Base-by-base conservation (phyloP, 2,329 filamentous ascomycete species). In the Diaporthe ilicicola region DNA sequence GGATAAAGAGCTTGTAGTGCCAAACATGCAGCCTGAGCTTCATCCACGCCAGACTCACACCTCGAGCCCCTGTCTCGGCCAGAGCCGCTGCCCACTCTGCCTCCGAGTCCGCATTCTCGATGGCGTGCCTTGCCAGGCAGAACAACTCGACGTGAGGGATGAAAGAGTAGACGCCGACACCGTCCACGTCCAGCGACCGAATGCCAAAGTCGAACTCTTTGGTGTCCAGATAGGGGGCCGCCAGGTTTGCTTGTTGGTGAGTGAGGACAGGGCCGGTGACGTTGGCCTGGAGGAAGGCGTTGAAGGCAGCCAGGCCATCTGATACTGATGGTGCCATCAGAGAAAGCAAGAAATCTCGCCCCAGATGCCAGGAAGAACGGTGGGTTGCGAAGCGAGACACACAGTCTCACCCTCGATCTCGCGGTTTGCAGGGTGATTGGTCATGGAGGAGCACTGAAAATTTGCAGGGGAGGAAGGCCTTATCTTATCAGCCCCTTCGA, bases 101-200 rank as follows among this genome's bases (percentile, higher is more conserved):
- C 81, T 51, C 37, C 72, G 76, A 75, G 32, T 73, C 72, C 34
- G 71, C 73, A 15, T 79, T 69, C 19, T 69, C 64, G 68, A 90
- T 83, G 34, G 88, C 79, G 73, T 84, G 84, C 32, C 84, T 81
- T 3, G 95, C 93, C 8, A 98, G 84, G 74, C 90, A 91, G 73
- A 98, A 93, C 1, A 98, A 86, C 78, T 98, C 94, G 17, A 97
- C 86, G 74, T 93, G 88, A 0, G 95, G 94, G 24, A 94, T 94
- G 70, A 97, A 87, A 59, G 91, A 89, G 81, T 98, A 99, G 0
- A 93, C 92, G 0, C 93, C 92, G 55, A 97, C 92, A 13, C 96
- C 96, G 79, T 99, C 96, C 0, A 94, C 86, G 29, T 91, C 89
- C 10, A 98, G 85, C 19, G 88, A 89, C 2, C 82, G 82, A n/a